Conservation (phyloP, 768 basidiomycete species). For the Hericium rajendrae region DNA sequence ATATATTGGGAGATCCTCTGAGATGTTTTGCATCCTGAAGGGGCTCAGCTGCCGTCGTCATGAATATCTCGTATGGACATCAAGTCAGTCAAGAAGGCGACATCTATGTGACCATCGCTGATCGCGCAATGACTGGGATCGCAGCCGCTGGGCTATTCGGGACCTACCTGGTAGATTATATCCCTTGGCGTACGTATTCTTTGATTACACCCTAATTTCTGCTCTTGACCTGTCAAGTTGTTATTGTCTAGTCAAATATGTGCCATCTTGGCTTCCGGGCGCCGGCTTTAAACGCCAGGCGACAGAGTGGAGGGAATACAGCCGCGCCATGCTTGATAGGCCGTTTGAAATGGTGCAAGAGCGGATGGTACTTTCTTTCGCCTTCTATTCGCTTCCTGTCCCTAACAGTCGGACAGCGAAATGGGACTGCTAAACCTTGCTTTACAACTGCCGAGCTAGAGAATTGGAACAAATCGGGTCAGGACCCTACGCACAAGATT, state of each 20-base stretch:
- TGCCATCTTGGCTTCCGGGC: conserved; percentile 44
- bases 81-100: conserved; percentile 28
- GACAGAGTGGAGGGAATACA: conserved; percentile 26
- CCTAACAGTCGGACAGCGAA: not conserved
- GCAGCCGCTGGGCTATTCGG: conserved; percentile 19
- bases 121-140: conserved; percentile 27
- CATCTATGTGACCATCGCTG: conserved; percentile 31
- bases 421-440: not conserved
- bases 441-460: not conserved
- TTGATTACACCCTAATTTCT: no score
- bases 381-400: not conserved
- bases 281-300: conserved; percentile 40
- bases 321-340: conserved; percentile 23
- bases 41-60: conserved; percentile 28
- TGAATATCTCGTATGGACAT: conserved; percentile 34
- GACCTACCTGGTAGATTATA: conserved; percentile 31
- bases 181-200: conserved; percentile 20
- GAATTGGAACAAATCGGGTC: conserved; percentile 1
- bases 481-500: conserved; percentile 29
- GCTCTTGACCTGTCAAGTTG: not conserved
- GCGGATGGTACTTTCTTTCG: conserved; percentile 26
- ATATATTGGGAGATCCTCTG: not conserved
- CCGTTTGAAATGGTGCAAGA: conserved; percentile 36
- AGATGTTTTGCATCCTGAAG: conserved; percentile 10
- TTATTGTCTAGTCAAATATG: conserved; percentile 27